Evolutionary conservation across 257 asterid species (phyloP).

Genomic region (Nicotiana attenuata): DNA sequence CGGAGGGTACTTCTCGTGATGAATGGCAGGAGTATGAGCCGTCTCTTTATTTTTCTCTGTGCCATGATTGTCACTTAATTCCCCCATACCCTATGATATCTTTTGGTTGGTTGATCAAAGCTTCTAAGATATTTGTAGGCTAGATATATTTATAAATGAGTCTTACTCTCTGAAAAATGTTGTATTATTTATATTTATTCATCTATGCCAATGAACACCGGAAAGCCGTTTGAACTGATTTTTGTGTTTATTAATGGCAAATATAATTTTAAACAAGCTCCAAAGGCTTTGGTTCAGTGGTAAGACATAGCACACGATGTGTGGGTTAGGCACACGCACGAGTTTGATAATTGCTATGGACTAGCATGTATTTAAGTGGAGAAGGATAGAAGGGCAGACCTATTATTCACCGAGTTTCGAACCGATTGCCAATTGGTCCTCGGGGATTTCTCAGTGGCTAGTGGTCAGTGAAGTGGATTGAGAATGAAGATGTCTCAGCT

Average conservation of each 20-base stretch:
- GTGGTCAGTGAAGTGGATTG: too few relatives aligned
- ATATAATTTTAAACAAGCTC: neutral
- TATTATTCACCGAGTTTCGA: neutral
- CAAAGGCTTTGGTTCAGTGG: neutral
- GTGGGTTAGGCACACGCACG: neutral
- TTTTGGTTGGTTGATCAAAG: neutral
- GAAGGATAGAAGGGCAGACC: neutral
- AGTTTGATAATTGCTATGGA: neutral
- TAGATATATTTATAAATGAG: neutral
- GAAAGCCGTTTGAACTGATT: neutral
- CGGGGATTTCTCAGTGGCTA: neutral
- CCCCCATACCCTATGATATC: neutral
- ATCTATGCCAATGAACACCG: neutral
- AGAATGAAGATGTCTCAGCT: too few relatives aligned
- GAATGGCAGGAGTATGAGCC: slow-evolving; percentile 84
- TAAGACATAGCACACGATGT: neutral
- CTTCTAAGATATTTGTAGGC: neutral
- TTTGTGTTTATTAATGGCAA: neutral
- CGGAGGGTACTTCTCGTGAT: slow-evolving; percentile 80
- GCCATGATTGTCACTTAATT: neutral
- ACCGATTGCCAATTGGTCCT: neutral
- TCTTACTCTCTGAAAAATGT: neutral
- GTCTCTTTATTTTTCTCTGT: neutral
- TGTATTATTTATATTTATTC: neutral
- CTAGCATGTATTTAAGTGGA: neutral